Evolutionary conservation across 495 filamentous ascomycete species (phyloP), one percentile per base, ranked within the genome.

Genomic region (Aspergillus incahuasiensis): DNA sequence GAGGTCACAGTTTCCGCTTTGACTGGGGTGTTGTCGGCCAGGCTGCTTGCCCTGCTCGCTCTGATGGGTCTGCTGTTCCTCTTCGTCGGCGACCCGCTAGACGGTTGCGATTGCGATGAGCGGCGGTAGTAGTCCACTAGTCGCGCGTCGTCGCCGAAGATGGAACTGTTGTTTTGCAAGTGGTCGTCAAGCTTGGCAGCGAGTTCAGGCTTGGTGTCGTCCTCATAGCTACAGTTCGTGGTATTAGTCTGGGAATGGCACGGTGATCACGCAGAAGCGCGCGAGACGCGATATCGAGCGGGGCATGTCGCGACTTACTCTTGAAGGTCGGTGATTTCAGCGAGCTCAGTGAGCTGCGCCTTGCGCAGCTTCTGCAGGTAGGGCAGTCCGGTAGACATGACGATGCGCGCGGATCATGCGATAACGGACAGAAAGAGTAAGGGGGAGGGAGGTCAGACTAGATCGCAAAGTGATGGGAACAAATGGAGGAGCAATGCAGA

Each of bases 291-390:
- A 45, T 3, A 35, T 52, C 32, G 34, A 48, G 34, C 32, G 21
- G 57, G 21, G 54, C 57, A 28, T 42, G 61, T 28, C 25, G 67
- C 83, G 60, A 57, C 62, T 51, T 80, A 92, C 90, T 87, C 81
- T 63, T 80, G 79, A 38, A 96, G 71, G 22, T 88, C 87, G 53
- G 90, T 84, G 32, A 81, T 71, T 42, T 88, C 77, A 46, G 89
- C 89, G 43, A 95, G 77, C 59, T 91, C 86, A 35, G 82, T 59
- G 47, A 98, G 82, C 57, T 92, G 89, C 55, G 75, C 75, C 75
- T 97, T 97, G 73, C 86, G 86, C 79, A 95, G 87, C 66, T 84
- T 83, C 60, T 85, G 82, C 62, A 97, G 79, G 85, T 86, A 97
- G 61, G 85, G 82, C 44, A 79, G 73, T 57, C 63, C 74, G 56